phyloP scores from a whole-genome alignment of 2,329 filamentous ascomycete genomes.

The Colletotrichum abscissum region DNA sequence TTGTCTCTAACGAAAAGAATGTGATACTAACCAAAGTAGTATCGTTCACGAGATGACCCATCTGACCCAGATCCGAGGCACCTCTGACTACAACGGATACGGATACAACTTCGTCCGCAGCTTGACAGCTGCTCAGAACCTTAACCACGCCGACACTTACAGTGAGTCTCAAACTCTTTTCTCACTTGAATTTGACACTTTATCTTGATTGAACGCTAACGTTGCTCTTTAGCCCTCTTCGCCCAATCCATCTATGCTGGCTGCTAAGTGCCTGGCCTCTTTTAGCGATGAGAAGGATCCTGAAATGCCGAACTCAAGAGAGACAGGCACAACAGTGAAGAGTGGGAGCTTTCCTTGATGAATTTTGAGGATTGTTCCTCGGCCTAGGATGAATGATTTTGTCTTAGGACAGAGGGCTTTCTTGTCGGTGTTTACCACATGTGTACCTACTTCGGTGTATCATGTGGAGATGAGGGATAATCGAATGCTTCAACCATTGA shows the following conservation, averaged over 20 bases:
- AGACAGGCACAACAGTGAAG: accelerated
- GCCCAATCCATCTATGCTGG: constrained; percentile 43
- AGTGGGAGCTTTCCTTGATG: not conserved
- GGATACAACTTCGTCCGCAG: constrained; percentile 61
- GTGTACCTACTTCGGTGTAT: not conserved
- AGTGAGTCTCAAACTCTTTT: constrained; percentile 47
- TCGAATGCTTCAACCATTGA: not conserved
- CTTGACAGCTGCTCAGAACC: constrained; percentile 59
- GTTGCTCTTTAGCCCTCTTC: constrained; percentile 35
- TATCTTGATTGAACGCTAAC: not conserved
- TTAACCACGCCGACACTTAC: constrained; percentile 73
- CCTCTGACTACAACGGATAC: constrained; percentile 65
- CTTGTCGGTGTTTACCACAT: not conserved
- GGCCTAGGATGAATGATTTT: not conserved
- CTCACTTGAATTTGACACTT: no score
- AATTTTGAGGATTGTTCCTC: no score
- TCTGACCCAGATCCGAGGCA: constrained; percentile 65
- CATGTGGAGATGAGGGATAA: not conserved
- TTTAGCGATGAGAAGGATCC: not conserved
- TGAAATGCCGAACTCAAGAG: not conserved
- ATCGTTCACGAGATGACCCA: constrained; percentile 75
- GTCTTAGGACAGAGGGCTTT: not conserved
- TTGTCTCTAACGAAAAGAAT: not conserved
- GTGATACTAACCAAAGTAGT: not conserved
- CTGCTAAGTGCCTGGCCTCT: constrained; percentile 45